Evolutionary conservation across 139 green algal genomes (phyloP).

Genomic region (Tetradesmus obliquus): DNA sequence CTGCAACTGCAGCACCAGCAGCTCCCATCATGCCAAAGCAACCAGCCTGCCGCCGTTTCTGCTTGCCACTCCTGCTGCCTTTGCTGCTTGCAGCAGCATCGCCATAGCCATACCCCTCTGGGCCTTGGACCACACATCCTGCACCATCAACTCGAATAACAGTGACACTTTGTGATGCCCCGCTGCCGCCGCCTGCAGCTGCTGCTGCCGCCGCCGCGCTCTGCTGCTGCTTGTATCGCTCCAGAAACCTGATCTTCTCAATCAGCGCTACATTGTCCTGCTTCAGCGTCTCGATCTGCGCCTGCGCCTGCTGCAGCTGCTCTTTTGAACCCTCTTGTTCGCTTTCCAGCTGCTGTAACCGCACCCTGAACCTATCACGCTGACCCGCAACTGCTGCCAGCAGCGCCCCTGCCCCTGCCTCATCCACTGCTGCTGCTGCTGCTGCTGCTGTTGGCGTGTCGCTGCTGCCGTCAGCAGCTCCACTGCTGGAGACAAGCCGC

Average conservation of each 20-base stretch:
- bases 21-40: constrained; percentile 26
- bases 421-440: constrained; percentile 14
- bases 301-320: not conserved
- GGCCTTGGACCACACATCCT: not conserved
- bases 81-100: not conserved
- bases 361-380: constrained; percentile 26
- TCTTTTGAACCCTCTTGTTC: not conserved
- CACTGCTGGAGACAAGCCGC: not conserved
- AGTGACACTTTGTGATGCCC: not conserved
- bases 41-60: not conserved
- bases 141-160: constrained; percentile 32
- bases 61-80: not conserved
- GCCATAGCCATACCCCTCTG: not conserved
- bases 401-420: not conserved
- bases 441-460: constrained; percentile 8
- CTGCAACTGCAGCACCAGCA: not conserved
- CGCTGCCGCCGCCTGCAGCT: not conserved
- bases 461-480: not conserved
- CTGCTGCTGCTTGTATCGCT: constrained; percentile 36
- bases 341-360: not conserved
- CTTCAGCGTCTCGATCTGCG: not conserved
- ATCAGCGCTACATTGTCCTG: constrained; percentile 32
- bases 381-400: constrained; percentile 17
- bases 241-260: constrained; percentile 41
- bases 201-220: not conserved